Conservation (phyloP, 2,329 filamentous ascomycete species). For the Hymenoscyphus occultus region DNA sequence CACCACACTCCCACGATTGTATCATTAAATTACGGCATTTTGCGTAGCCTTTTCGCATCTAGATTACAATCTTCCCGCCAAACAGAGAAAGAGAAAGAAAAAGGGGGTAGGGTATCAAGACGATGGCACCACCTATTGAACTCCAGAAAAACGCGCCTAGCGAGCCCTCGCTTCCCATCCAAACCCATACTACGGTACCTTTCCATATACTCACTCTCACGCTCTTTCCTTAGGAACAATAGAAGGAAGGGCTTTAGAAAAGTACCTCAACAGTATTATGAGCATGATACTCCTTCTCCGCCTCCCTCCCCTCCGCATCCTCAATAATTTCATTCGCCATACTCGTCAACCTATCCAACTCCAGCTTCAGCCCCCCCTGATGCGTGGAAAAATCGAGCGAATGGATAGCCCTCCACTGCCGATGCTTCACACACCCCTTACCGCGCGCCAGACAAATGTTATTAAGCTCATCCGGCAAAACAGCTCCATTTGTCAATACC, state of each 20-base stretch:
- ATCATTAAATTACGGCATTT: too few relatives aligned
- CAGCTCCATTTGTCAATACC: conserved; percentile 7
- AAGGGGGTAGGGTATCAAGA: too few relatives aligned
- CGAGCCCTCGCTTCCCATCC: too few relatives aligned
- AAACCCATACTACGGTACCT: too few relatives aligned
- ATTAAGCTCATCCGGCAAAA: conserved; percentile 24
- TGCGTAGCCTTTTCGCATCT: too few relatives aligned
- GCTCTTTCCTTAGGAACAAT: background rate
- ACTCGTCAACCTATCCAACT: conserved; percentile 23
- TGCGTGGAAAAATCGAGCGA: conserved; percentile 22
- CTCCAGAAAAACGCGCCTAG: too few relatives aligned
- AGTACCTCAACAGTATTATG: conserved; percentile 26
- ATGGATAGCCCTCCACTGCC: conserved; percentile 30
- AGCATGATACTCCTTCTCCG: conserved; percentile 31
- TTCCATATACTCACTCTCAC: background rate
- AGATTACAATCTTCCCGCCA: too few relatives aligned
- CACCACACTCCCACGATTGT: too few relatives aligned
- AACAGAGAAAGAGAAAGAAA: too few relatives aligned
- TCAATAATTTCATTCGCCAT: conserved; percentile 30
- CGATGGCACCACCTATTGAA: too few relatives aligned
- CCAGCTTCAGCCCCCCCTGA: conserved; percentile 19
- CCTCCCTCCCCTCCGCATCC: conserved; percentile 33
- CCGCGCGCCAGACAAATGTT: conserved; percentile 30
- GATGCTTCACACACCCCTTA: conserved; percentile 30
- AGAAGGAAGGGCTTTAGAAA: conserved; percentile 9